phyloP scores from a whole-genome alignment of 2,329 filamentous ascomycete species.

The Fusarium multiceps region DNA sequence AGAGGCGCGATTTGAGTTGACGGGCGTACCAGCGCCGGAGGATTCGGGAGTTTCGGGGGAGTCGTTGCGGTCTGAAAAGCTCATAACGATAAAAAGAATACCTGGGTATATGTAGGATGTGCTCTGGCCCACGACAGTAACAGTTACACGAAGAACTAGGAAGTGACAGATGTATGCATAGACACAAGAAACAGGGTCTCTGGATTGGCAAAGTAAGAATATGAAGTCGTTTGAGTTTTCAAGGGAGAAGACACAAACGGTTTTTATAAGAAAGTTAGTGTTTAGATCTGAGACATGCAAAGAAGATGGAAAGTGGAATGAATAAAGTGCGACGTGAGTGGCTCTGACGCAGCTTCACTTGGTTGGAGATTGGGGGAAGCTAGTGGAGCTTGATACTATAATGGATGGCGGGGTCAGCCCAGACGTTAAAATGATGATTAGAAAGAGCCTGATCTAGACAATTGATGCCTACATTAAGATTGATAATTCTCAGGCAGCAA shows the following conservation, averaged over 20 bases:
- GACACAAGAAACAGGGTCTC: neutral
- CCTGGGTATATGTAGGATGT: neutral
- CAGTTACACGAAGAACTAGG: neutral
- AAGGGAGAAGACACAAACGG: neutral
- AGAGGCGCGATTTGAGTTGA: conserved; percentile 40
- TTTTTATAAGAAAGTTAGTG: conserved; percentile 10
- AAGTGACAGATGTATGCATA: conserved; percentile 2
- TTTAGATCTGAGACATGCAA: conserved; percentile 17
- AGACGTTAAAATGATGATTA: neutral
- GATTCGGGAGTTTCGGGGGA: conserved; percentile 40
- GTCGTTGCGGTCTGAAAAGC: conserved; percentile 37
- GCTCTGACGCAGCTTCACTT: conserved; percentile 8
- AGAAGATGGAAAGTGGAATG: conserved; percentile 2
- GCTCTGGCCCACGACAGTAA: neutral
- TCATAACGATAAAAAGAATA: conserved; percentile 27
- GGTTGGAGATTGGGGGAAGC: conserved; percentile 26
- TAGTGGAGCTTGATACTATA: conserved; percentile 24
- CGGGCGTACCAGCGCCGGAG: conserved; percentile 43
- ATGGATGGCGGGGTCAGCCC: conserved; percentile 29
- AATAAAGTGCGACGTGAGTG: neutral
- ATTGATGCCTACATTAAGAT: neutral
- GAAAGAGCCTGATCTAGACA: conserved; percentile 22
- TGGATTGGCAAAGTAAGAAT: neutral
- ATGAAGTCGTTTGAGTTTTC: neutral
- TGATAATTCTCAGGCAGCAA: conserved; percentile 11